These are phyloP conservation scores for Puccinia triticina DNA, from an alignment of 1,284 basidiomycete genomes.

Conservation along the genomic window DNA sequence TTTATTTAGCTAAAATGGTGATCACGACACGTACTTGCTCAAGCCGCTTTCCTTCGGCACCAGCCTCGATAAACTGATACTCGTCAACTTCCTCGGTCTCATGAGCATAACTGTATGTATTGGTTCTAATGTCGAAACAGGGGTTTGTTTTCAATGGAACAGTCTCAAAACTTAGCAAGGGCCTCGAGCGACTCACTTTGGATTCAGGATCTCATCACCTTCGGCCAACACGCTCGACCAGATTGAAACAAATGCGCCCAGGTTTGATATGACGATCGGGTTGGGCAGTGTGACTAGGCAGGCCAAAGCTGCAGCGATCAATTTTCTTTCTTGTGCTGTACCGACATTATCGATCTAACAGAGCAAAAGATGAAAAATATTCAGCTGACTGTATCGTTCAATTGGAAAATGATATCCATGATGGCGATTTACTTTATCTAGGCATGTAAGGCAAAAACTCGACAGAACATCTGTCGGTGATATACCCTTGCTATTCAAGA, in stretches of 20 bases:
- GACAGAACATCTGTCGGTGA: constrained; percentile 26
- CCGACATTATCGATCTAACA: constrained; percentile 32
- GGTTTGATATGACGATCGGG: constrained; percentile 26
- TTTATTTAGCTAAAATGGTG: not conserved
- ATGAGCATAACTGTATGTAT: constrained; percentile 42
- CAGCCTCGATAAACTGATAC: constrained; percentile 27
- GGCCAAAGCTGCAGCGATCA: constrained; percentile 38
- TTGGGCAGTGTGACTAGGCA: constrained; percentile 19
- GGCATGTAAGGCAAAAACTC: constrained; percentile 45
- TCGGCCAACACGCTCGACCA: constrained; percentile 43
- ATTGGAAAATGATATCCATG: not conserved
- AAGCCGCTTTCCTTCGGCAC: constrained; percentile 25
- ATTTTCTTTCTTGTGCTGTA: constrained; percentile 36
- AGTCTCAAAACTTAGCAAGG: not conserved
- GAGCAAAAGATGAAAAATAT: not conserved
- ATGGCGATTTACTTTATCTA: constrained; percentile 24
- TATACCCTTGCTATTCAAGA: constrained; percentile 14
- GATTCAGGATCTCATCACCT: constrained; percentile 42
- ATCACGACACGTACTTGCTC: constrained; percentile 19
- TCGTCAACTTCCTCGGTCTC: constrained; percentile 39
- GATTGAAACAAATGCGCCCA: constrained; percentile 40
- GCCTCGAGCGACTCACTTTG: not conserved
- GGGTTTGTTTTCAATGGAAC: not conserved
- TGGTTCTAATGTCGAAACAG: constrained; percentile 14
- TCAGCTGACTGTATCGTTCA: not conserved